Conservation (phyloP, 2,329 filamentous ascomycete species). For the Penicillium fuscoglaucum region DNA sequence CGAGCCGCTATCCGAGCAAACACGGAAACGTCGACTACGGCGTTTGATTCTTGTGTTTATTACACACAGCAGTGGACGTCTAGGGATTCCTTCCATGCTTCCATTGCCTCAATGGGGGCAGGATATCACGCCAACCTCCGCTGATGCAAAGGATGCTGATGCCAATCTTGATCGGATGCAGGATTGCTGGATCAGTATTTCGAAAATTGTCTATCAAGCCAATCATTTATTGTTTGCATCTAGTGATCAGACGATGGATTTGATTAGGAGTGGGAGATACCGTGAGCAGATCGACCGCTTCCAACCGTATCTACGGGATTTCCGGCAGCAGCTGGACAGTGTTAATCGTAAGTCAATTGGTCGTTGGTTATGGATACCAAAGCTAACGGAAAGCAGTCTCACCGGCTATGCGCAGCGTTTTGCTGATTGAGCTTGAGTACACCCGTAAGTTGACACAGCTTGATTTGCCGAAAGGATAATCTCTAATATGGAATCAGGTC, state of each 20-base stretch:
- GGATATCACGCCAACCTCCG: slow-evolving; percentile 37
- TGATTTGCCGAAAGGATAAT: neutral
- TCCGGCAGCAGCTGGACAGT: slow-evolving; percentile 80
- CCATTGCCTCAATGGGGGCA: slow-evolving; percentile 54
- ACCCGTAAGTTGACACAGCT: slow-evolving; percentile 61
- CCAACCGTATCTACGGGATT: slow-evolving; percentile 72
- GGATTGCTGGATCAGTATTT: slow-evolving; percentile 92
- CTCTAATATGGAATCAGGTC: slow-evolving; percentile 31
- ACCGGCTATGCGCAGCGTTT: slow-evolving; percentile 66
- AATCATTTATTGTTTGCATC: slow-evolving; percentile 88
- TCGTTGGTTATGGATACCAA: neutral
- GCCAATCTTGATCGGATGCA: slow-evolving; percentile 58
- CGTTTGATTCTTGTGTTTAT: slow-evolving; percentile 86
- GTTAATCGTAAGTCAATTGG: slow-evolving; percentile 54
- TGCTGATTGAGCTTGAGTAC: slow-evolving; percentile 94
- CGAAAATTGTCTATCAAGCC: slow-evolving; percentile 84
- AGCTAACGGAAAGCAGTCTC: slow-evolving; percentile 48
- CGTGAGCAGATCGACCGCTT: slow-evolving; percentile 78
- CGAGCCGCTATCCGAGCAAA: slow-evolving; percentile 59
- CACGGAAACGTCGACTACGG: slow-evolving; percentile 79
- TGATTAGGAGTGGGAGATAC: slow-evolving; percentile 85
- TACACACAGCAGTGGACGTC: slow-evolving; percentile 86
- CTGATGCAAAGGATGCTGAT: slow-evolving; percentile 34
- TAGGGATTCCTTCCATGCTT: slow-evolving; percentile 93
- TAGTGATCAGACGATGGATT: slow-evolving; percentile 79